Evolutionary conservation across 805 yeast genomes (phyloP), one percentile per base, ranked within the genome.

Genomic region (Wickerhamiella kurtzmanii): DNA sequence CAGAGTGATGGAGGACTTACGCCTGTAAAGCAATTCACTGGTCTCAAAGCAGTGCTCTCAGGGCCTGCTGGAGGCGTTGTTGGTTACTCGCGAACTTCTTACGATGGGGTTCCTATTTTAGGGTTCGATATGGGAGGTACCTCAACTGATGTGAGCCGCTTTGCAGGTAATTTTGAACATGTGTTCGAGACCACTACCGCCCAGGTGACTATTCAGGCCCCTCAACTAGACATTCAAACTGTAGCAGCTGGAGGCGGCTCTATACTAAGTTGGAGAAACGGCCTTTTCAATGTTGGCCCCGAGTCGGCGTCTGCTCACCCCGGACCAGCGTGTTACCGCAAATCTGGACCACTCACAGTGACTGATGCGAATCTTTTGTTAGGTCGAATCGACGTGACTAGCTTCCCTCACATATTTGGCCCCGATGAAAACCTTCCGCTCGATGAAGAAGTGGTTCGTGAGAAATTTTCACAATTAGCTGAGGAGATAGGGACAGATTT

Each of bases 11-110:
- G 97, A 48, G 97, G 97, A 2, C 72, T 89, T 49, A 87, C 88
- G 19, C 86, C 86, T 47, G 87, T 92, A 57, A 69, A 76, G 19
- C 73, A 76, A 43, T 89, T 89, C 61, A 80, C 95, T 0, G 97
- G 97, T 1, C 68, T 89, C 35, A 74, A 78, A 55, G 95, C 97
- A 2, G 82, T 89, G 43, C 65, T 89, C 35, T 85, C 96, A 1
- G 97, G 97, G 2, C 97, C 97, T 2, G 97, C 97, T 8, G 97
- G 97, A 36, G 97, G 97, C 44, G 94, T 89, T 49, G 96, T 89
- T 32, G 97, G 97, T 0, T 84, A 78, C 56, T 84, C 95, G 0
- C 73, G 76, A 45, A 88, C 97, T 0, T 83, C 95, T 51, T 85
- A 72, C 60, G 47, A 45, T 4, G 56, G 51, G 18, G n/a, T 35